Base-by-base conservation (phyloP, 2,329 filamentous ascomycete genomes). In the Clarireedia monteithiana region DNA sequence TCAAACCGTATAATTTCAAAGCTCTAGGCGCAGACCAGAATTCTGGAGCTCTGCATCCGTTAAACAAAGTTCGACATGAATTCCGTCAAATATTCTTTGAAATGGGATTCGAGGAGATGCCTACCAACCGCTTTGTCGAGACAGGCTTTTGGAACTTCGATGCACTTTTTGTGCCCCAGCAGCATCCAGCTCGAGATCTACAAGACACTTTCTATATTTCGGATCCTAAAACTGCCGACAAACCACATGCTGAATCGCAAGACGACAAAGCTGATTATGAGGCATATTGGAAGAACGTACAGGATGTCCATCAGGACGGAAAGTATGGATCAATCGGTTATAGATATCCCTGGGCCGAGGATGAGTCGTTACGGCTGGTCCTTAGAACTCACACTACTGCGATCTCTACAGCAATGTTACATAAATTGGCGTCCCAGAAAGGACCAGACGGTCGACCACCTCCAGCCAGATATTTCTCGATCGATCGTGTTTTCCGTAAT, bases 111-210 rank as follows among this genome's bases (percentile, higher is more conserved):
- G 86, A 92, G 68, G 94, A 99, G 77, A 97, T 99, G 94, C 89
- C 91, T 14, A 96, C 92, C 50, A 87, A 88, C 74, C 84, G 89
- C 71, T 96, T 86, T 70, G 91, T 97, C 60, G 94, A 99, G 75
- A 92, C 91, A 12, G 91, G 92, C 48, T 96, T 97, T 84, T 99
- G 94, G 91, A 97, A 97, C 74, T 97, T 97, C 72, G 92, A 97
- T 69, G 85, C 91, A 24, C 89, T 99, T 61, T 96, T 92, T 72
- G 92, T 97, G 53, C 92, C 92, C 30, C 94, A 95, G 75, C 94
- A 99, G 79, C 94, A 99, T 72, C 94, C 94, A 51, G 94, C 94
- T 58, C 89, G 94, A 70, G 94, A 99, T 71, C 80, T 96, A 63
- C 94, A 99, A 78, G 94, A 99, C 69, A 97, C 94, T 56, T 97